Percentiles rank a stretch among this genome's conserved stretches.
Evolutionary conservation across 768 basidiomycete genomes (phyloP).

Genomic region (Kwoniella newhampshirensis): DNA sequence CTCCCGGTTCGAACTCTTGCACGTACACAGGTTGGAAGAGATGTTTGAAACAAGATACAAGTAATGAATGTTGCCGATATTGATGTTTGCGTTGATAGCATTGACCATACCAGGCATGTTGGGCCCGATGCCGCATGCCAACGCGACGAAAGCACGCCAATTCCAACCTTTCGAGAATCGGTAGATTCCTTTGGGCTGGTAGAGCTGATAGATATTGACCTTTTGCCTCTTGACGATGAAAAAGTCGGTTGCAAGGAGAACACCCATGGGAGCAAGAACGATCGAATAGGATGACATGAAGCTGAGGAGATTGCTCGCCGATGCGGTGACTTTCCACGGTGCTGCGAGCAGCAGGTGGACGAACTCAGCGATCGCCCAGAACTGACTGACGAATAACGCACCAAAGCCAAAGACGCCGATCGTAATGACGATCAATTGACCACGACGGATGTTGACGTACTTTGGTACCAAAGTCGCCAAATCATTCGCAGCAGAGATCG

Average conservation of each 20-base stretch:
- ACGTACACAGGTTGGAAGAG: conserved; percentile 29
- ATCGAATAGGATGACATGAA: conserved; percentile 47
- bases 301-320: conserved; percentile 32
- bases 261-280: conserved; percentile 46
- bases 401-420: conserved; percentile 43
- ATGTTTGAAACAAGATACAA: conserved; percentile 35
- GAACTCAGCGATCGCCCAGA: too few species aligned
- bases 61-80: conserved; percentile 26
- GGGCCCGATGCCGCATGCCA: conserved; percentile 37
- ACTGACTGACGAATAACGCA: too few species aligned
- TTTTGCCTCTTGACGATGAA: conserved; percentile 34
- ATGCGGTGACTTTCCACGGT: conserved; percentile 43
- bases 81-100: conserved; percentile 33
- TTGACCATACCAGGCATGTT: conserved; percentile 48
- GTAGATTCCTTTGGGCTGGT: conserved; percentile 41
- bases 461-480: conserved; percentile 40
- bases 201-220: conserved; percentile 39
- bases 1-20: background rate
- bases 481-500: conserved; percentile 47
- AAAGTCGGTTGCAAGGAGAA: conserved; percentile 38
- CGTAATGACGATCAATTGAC: conserved; percentile 38
- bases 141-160: conserved; percentile 40
- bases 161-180: conserved; percentile 44
- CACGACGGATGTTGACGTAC: conserved; percentile 49
- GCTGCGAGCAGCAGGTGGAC: too few species aligned